Base-by-base conservation (phyloP, 495 filamentous ascomycete genomes). In the Aspergillus egyptiacus region DNA sequence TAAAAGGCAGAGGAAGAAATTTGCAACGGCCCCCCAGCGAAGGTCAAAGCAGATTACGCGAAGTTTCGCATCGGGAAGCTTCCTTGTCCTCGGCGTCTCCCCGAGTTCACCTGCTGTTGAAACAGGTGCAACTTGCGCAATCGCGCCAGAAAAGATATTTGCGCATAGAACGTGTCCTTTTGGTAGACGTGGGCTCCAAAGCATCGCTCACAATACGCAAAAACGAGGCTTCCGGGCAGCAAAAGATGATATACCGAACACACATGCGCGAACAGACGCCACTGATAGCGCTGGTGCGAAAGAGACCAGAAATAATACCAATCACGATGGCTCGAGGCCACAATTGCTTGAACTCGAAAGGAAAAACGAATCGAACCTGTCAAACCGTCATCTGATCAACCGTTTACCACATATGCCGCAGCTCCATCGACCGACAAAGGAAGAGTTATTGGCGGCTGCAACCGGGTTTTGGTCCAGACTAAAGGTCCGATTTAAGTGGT, bases 401-500 rank as follows among this genome's bases (percentile, higher is more conserved):
- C 85, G 86, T 51, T 70, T 90, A 38, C 79, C 80, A 19, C 70
- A 80, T 48, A 79, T 90, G 61, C 79, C 86, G 17, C 78, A 84
- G 37, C 60, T 85, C 18, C 90, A 96, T 67, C 75, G 89, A 28
- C 91, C 93, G 9, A 91, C 85, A 23, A 96, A 95, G 57, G 90
- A 95, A 63, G 91, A 98, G 67, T 78, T 98, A 42, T 71, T 98
- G 30, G 86, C 84, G 24, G 91, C 94, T 34, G 91, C 93, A 18
- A 96, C 82, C 13, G 89, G 91, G 2, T 96, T 96, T 63, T 89
- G 89, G 80, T 85, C 91, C 13, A 79, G 93, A n/a, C 60, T 96
- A 9, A 88, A 85, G 57, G 86, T 97, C 25, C 82, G 89, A 15
- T 96, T 96, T 68, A 98, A 98, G 61, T 98, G 94, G 93, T 84